These are phyloP conservation scores for Fagus sylvatica DNA, from an alignment of 306 rosid genomes.

Conservation along the genomic window DNA sequence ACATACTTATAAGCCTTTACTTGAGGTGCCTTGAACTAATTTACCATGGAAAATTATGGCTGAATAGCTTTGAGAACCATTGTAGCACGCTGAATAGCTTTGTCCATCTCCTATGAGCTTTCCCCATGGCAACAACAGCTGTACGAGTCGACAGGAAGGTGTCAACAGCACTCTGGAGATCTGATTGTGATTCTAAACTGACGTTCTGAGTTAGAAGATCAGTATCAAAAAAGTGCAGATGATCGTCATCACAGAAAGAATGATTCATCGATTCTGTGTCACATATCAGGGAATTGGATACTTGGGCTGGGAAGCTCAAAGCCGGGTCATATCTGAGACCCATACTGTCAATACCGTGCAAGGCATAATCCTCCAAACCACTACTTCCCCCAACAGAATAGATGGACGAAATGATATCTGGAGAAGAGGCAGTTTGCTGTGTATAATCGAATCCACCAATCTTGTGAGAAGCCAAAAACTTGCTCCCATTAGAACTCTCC, in stretches of 20 bases:
- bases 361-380: conserved; percentile 71
- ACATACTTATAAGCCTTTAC: not conserved
- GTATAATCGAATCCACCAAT: conserved; percentile 58
- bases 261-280: conserved; percentile 45
- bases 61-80: conserved; percentile 49
- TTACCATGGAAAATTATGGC: not conserved
- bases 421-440: conserved; percentile 44
- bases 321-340: conserved; percentile 61
- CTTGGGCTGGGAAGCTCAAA: conserved; percentile 43
- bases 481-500: conserved; percentile 63
- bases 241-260: conserved; percentile 59
- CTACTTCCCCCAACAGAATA: conserved; percentile 60
- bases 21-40: not conserved
- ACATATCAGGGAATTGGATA: too few species aligned
- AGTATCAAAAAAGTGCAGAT: conserved; percentile 63
- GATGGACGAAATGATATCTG: conserved; percentile 71
- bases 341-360: conserved; percentile 54
- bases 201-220: conserved; percentile 57
- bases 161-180: conserved; percentile 60
- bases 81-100: conserved; percentile 70
- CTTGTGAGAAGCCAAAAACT: conserved; percentile 58
- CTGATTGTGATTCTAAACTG: conserved; percentile 46
- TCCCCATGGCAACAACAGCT: conserved; percentile 11
- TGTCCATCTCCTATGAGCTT: conserved; percentile 84
- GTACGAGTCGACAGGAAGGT: conserved; percentile 45